Conservation (phyloP, 331 rosid genomes). For the Phaseolus coccineus region DNA sequence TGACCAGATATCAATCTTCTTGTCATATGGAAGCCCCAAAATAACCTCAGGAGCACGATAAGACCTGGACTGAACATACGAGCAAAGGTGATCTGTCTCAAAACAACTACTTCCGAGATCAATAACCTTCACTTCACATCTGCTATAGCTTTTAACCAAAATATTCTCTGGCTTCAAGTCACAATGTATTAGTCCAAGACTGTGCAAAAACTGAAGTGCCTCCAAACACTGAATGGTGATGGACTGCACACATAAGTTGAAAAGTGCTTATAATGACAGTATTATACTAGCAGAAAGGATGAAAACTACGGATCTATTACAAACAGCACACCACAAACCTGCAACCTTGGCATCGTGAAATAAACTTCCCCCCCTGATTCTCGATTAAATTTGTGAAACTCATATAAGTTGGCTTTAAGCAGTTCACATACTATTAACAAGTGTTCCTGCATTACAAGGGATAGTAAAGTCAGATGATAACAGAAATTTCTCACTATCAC, state of each 20-base stretch:
- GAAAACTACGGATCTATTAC: constrained; percentile 38
- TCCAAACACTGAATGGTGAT: constrained; percentile 97
- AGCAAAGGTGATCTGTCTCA: constrained; percentile 98
- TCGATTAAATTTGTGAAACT: constrained; percentile 95
- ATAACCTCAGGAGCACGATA: constrained; percentile 99
- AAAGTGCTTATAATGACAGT: constrained; percentile 28
- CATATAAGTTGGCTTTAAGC: constrained; percentile 95
- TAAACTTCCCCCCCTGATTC: constrained; percentile 99
- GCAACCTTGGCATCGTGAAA: constrained; percentile 99
- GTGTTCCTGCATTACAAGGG: constrained; percentile 75
- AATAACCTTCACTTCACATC: constrained; percentile 99
- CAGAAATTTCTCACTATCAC: constrained; percentile 32
- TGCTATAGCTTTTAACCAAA: constrained; percentile 96
- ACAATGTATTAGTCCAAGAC: constrained; percentile 95
- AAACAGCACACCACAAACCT: constrained; percentile 64
- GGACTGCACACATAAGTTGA: constrained; percentile 67
- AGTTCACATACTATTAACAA: constrained; percentile 96
- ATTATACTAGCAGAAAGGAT: background rate
- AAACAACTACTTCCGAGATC: constrained; percentile 99
- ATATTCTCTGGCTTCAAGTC: constrained; percentile 99
- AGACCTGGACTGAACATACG: constrained; percentile 97
- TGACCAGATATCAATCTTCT: constrained; percentile 98
- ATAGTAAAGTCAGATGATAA: constrained; percentile 30
- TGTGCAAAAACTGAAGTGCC: constrained; percentile 89
- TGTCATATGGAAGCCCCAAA: constrained; percentile 92